Percentiles rank a stretch among this genome's conserved stretches.
Conservation (phyloP, 495 filamentous ascomycete genomes). For the Copromyces sp. region DNA sequence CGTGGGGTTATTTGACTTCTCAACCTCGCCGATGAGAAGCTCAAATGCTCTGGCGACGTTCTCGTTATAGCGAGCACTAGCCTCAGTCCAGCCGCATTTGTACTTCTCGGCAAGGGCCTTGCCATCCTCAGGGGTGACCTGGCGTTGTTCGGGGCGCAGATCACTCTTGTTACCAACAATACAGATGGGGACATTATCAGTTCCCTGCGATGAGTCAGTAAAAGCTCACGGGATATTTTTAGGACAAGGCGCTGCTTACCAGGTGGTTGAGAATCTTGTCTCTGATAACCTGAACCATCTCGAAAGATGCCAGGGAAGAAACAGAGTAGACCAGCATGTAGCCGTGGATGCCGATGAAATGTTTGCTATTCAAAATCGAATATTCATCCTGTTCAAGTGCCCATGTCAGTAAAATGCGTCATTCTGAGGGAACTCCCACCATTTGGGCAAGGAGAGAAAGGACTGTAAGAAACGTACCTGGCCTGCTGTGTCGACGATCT, state of each 20-base stretch:
- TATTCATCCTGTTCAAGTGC: constrained; percentile 71
- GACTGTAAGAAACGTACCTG: constrained; percentile 51
- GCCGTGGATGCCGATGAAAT: constrained; percentile 98
- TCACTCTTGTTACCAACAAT: constrained; percentile 97
- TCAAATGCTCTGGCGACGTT: constrained; percentile 92
- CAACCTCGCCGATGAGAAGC: constrained; percentile 86
- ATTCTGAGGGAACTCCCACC: background rate
- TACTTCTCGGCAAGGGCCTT: constrained; percentile 71
- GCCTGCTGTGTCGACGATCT: constrained; percentile 97
- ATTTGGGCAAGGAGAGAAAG: background rate
- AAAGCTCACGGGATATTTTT: background rate
- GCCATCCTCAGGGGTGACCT: constrained; percentile 79
- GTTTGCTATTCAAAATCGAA: constrained; percentile 93
- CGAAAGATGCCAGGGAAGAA: constrained; percentile 83
- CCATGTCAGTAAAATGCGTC: background rate
- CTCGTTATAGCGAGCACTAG: constrained; percentile 84
- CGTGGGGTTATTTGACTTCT: constrained; percentile 85
- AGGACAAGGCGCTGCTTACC: constrained; percentile 40
- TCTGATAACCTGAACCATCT: constrained; percentile 89
- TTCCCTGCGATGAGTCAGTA: constrained; percentile 48
- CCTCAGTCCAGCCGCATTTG: constrained; percentile 89
- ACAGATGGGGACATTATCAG: constrained; percentile 83
- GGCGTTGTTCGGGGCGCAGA: constrained; percentile 82
- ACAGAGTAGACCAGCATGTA: constrained; percentile 98
- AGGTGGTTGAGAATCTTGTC: constrained; percentile 97